Base-by-base conservation (phyloP, 176 grass and related monocot genomes). In the Cocos nucifera region DNA sequence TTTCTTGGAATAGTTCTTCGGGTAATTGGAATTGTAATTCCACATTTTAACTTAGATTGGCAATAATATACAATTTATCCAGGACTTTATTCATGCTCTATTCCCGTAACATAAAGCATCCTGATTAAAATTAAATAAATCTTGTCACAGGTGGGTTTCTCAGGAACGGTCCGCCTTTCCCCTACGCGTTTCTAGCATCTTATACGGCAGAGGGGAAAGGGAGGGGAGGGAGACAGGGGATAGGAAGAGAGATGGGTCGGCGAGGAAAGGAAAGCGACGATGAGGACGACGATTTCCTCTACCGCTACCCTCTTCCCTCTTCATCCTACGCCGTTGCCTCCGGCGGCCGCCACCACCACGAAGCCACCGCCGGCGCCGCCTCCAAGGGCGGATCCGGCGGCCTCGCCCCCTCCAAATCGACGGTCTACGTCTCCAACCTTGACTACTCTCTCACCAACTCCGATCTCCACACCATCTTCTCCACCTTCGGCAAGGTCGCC, bases 401-500 rank as follows among this genome's bases (percentile, higher is more conserved):
- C 6, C 84, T 97, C 20, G 93, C 87, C 63, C 93, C 87, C 50
- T 98, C 93, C 21, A 98, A 98, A 48, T 98, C 93, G 35, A 98
- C 87, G 17, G 81, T 98, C 51, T 98, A 98, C 70, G 76, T 88
- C 20, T 98, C 87, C 54, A 92, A 88, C 70, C 73, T 98, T 17
- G 84, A 92, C 58, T 92, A 58, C 76, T 53, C 87, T 18, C 87
- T 98, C 66, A 98, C 93, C 76, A 92, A 98, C 76, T 98, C 93
- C 73, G 93, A 98, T 58, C 87, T 98, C 63, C 84, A 98, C 76
- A 78, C 80, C 35, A 78, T 98, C 75, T 92, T 98, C 81, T 88
- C 87, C 75, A 86, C 78, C 67, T 98, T 98, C 66, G 87, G 93
- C 30, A 81, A 83, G 52, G 93, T 92, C n/a, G 93, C 84, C 4